Percentiles rank a stretch among this genome's conserved stretches.
Conservation (phyloP, 83 land plant genomes). For the Larix sibirica region DNA sequence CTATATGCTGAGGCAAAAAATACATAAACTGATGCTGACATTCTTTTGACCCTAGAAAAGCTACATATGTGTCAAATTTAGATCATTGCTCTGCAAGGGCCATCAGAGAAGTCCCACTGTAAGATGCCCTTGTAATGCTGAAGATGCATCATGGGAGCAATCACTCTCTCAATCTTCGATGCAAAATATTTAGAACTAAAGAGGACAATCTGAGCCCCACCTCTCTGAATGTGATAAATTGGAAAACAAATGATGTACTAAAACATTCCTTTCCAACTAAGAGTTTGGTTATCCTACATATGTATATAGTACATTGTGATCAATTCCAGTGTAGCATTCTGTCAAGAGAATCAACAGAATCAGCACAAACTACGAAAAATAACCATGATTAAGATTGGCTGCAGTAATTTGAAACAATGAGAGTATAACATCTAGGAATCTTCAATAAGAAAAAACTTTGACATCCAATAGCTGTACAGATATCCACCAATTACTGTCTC, state of each 20-base stretch:
- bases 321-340: not conserved
- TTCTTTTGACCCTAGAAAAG: not conserved
- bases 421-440: not conserved
- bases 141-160: not conserved
- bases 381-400: not conserved
- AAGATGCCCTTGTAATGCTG: not conserved
- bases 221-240: not conserved
- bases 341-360: constrained; percentile 9
- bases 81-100: not conserved
- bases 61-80: not conserved
- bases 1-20: not conserved
- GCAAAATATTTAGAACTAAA: not conserved
- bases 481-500: not conserved
- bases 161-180: not conserved
- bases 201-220: not conserved
- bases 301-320: not conserved
- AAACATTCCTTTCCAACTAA: constrained; percentile 1
- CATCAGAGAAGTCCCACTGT: not conserved
- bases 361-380: constrained; percentile 3
- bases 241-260: not conserved
- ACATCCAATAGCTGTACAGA: constrained; percentile 11
- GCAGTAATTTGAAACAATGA: not conserved
- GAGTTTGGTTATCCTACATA: constrained; percentile 2
- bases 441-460: constrained; percentile 8
- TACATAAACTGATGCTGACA: not conserved